Percentiles rank a stretch among this genome's conserved stretches.
These are phyloP conservation scores for Mycena epipterygia DNA, from an alignment of 768 basidiomycete species.

Conservation along the genomic window DNA sequence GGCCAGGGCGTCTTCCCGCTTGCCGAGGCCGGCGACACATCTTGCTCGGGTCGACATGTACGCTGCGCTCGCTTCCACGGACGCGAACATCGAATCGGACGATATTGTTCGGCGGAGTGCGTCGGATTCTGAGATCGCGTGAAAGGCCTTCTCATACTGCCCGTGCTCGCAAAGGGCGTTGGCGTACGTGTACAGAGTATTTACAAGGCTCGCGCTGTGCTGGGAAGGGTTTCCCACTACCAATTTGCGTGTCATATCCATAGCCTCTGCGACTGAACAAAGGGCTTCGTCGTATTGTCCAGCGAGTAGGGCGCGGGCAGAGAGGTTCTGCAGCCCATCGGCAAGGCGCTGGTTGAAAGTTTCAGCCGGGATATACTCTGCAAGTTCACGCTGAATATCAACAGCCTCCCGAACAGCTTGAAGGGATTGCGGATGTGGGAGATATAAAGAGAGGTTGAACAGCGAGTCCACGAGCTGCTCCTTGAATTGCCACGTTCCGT, in stretches of 20 bases:
- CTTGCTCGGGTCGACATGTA: conserved; percentile 33
- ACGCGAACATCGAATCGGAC: conserved; percentile 13
- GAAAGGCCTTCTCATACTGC: conserved; percentile 13
- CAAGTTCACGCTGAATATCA: conserved; percentile 4
- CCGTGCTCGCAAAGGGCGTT: conserved; percentile 19
- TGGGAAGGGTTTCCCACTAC: background rate
- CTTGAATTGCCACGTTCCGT: conserved; percentile 28
- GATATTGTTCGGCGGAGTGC: background rate
- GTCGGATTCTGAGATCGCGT: conserved; percentile 13
- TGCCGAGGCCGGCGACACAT: conserved; percentile 18
- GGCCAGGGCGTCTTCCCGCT: conserved; percentile 1
- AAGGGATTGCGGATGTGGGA: background rate
- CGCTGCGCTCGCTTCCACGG: conserved; percentile 27
- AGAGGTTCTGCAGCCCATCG: conserved; percentile 32
- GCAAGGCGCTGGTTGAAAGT: conserved; percentile 7
- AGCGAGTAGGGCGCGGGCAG: conserved; percentile 25
- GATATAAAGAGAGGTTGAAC: conserved; percentile 30
- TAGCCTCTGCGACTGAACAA: conserved; percentile 15
- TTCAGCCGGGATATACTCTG: background rate
- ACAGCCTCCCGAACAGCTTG: conserved; percentile 24
- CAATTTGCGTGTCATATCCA: conserved; percentile 15
- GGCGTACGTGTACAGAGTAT: conserved; percentile 32
- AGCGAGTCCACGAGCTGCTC: conserved; percentile 32
- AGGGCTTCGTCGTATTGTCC: conserved; percentile 26
- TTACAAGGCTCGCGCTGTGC: conserved; percentile 19